phyloP scores from a whole-genome alignment of 2,329 filamentous ascomycete genomes.

The Aspergillus eucalypticola region DNA sequence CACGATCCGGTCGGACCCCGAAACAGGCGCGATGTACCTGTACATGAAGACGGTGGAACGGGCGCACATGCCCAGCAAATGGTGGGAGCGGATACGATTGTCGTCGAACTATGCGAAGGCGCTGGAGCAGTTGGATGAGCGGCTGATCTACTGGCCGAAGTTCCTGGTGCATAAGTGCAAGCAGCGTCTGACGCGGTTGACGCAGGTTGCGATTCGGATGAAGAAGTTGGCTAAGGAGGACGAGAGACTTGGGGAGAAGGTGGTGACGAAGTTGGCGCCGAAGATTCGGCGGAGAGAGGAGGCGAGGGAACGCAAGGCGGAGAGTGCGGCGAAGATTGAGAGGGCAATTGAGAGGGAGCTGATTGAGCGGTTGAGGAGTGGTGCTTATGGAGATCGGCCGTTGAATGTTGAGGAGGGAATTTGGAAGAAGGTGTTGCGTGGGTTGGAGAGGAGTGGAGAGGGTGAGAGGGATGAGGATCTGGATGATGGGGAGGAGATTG shows the following conservation, averaged over 20 bases:
- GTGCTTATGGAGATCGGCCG: constrained; percentile 90
- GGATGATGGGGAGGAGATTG: constrained; percentile 81
- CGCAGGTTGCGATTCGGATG: constrained; percentile 80
- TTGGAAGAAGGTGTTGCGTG: constrained; percentile 94
- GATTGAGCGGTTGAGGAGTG: constrained; percentile 84
- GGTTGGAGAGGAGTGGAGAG: constrained; percentile 83
- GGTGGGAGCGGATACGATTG: constrained; percentile 92
- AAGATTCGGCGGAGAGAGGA: constrained; percentile 79
- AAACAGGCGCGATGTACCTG: constrained; percentile 81
- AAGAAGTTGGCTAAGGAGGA: constrained; percentile 84
- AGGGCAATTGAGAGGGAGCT: constrained; percentile 92
- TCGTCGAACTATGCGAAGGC: constrained; percentile 89
- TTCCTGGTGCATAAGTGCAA: constrained; percentile 94
- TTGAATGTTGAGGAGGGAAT: constrained; percentile 93
- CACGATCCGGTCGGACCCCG: constrained; percentile 79
- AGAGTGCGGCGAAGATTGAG: constrained; percentile 89
- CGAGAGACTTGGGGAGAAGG: constrained; percentile 79
- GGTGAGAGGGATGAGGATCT: constrained; percentile 81
- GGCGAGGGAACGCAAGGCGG: constrained; percentile 73
- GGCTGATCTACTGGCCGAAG: constrained; percentile 90
- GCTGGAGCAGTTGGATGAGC: constrained; percentile 80
- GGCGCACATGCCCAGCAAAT: constrained; percentile 80
- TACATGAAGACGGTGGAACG: constrained; percentile 97
- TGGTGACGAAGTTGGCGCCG: constrained; percentile 86
- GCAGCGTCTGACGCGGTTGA: constrained; percentile 87